A percentile compares a stretch with the other conserved stretches of the same genome.
Conservation (phyloP, 352 stramenopile species). For the Pythium guiyangense region DNA sequence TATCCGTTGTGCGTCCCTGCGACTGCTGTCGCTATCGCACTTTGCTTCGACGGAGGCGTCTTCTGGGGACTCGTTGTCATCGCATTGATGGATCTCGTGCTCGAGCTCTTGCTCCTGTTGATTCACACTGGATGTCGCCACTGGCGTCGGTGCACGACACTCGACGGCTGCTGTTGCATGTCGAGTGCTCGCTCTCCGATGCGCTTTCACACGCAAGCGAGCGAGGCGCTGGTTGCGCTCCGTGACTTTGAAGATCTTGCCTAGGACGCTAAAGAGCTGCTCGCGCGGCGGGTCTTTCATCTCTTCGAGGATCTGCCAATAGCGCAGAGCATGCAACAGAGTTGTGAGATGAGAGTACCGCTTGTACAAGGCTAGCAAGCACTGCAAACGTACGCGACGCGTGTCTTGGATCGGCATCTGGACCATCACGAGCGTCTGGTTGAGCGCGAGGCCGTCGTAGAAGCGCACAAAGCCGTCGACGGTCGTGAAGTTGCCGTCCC, state of each 20-base stretch:
- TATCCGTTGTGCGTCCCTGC: too few species aligned
- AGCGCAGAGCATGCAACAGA: not conserved
- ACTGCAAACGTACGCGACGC: constrained; percentile 29
- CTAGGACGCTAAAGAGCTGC: constrained; percentile 67
- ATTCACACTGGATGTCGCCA: not conserved
- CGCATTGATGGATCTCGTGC: not conserved
- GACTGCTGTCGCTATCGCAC: too few species aligned
- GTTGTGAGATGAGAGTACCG: not conserved
- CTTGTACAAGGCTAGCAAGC: not conserved
- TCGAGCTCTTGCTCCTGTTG: not conserved
- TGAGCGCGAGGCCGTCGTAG: constrained; percentile 53
- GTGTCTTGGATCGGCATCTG: constrained; percentile 80
- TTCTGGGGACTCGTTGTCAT: too few species aligned
- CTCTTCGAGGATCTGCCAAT: constrained; percentile 56
- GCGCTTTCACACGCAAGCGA: not conserved
- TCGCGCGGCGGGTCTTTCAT: constrained; percentile 60
- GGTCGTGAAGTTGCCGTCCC: constrained; percentile 73
- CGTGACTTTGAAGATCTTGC: constrained; percentile 69
- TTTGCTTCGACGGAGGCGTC: too few species aligned
- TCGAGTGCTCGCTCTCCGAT: not conserved
- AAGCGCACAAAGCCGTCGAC: constrained; percentile 65
- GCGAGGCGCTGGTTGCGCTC: constrained; percentile 51
- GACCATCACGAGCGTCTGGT: constrained; percentile 61
- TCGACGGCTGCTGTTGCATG: not conserved
- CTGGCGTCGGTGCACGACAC: too few species aligned